Conservation (phyloP, 2,329 filamentous ascomycete genomes). For the Plectosphaerella sp. region DNA sequence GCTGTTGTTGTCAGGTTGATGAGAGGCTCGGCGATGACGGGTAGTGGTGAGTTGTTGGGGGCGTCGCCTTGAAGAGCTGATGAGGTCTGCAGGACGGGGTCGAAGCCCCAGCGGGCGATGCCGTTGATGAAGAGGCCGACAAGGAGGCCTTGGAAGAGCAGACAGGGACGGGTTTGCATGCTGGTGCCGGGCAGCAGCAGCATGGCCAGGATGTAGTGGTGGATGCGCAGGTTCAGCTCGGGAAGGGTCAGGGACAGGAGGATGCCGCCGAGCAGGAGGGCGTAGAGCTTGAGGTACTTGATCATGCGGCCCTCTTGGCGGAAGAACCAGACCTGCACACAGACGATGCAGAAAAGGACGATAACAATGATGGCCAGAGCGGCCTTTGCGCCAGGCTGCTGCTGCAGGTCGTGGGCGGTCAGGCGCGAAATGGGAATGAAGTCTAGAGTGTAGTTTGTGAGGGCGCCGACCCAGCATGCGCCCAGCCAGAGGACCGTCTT, state of each 20-base stretch:
- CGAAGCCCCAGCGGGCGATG: conserved; percentile 90
- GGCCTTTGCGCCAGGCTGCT: conserved; percentile 83
- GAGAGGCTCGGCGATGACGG: conserved; percentile 39
- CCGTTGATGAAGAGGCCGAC: conserved; percentile 93
- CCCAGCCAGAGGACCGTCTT: conserved; percentile 90
- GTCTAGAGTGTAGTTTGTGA: conserved; percentile 94
- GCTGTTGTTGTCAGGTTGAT: conserved; percentile 23
- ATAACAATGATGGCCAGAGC: conserved; percentile 77
- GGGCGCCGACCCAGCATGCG: conserved; percentile 80
- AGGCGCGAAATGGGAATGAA: conserved; percentile 90
- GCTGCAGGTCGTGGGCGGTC: conserved; percentile 82
- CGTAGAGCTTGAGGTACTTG: conserved; percentile 74
- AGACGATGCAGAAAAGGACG: conserved; percentile 61
- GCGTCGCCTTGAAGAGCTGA: conserved; percentile 66
- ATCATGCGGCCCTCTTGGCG: conserved; percentile 78
- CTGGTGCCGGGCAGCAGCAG: conserved; percentile 83
- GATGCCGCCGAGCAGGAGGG: conserved; percentile 61
- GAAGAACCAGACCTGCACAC: conserved; percentile 80
- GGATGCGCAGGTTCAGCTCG: conserved; percentile 77
- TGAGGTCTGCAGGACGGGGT: conserved; percentile 79
- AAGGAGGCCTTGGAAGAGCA: conserved; percentile 86
- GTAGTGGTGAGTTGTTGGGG: conserved; percentile 59
- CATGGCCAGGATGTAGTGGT: conserved; percentile 90
- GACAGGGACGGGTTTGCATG: conserved; percentile 78
- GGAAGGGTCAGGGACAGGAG: conserved; percentile 69